Conservation (phyloP, 768 basidiomycete genomes). For the Xerocomus brunneocitrinus region DNA sequence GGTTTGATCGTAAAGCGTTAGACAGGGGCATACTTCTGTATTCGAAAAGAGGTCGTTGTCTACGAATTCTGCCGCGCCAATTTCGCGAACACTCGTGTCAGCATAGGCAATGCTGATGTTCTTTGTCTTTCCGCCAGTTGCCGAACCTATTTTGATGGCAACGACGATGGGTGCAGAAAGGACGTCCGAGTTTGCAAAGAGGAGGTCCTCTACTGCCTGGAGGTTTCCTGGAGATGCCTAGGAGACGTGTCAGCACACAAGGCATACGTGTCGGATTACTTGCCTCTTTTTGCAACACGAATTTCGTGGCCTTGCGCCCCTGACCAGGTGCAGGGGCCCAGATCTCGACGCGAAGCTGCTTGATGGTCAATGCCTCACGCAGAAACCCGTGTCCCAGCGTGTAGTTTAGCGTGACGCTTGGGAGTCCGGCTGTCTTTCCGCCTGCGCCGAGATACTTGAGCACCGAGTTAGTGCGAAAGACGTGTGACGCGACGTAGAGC, state of each 20-base stretch:
- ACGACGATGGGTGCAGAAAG: constrained; percentile 83
- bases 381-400: constrained; percentile 78
- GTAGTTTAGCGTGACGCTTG: constrained; percentile 72
- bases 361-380: constrained; percentile 83
- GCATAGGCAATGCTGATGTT: constrained; percentile 87
- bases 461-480: constrained; percentile 85
- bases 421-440: constrained; percentile 55
- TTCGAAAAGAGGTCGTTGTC: constrained; percentile 97
- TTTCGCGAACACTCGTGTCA: constrained; percentile 77
- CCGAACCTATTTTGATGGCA: constrained; percentile 72
- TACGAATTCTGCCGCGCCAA: constrained; percentile 87
- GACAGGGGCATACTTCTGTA: constrained; percentile 61
- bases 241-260: constrained; percentile 17
- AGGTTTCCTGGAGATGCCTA: constrained; percentile 76
- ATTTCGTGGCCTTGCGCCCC: constrained; percentile 71
- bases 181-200: constrained; percentile 81
- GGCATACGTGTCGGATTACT: constrained; percentile 9
- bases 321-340: constrained; percentile 72
- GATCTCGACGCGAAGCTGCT: constrained; percentile 90
- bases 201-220: constrained; percentile 70
- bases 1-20: not conserved
- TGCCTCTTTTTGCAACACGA: constrained; percentile 79
- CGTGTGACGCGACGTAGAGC: constrained; percentile 75
- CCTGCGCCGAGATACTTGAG: constrained; percentile 83
- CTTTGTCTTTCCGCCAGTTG: constrained; percentile 54